Base-by-base conservation (phyloP, 1,139 yeast genomes). In the Magnusiomyces ingens region DNA sequence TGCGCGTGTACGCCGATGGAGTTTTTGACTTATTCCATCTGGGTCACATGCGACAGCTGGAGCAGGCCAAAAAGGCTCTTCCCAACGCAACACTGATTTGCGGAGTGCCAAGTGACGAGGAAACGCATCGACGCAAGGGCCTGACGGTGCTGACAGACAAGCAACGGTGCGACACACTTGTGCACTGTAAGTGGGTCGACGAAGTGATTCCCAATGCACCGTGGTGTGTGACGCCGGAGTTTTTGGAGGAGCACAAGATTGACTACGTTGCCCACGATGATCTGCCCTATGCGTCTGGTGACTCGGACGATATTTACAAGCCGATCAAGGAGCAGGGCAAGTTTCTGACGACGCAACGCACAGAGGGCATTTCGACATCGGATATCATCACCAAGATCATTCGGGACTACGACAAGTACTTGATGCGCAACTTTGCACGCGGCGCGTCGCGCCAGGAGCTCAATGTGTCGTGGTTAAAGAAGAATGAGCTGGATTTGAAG, bases 251-350 rank as follows among this genome's bases (percentile, higher is more conserved):
- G 63, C 96, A 93, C 71, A 75, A 82, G 54, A 89, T 93, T 60
- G 99, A 93, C 69, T 93, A 89, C 65, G 97, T 93, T 55, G 99
- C 99, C 2, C 99, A 93, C 70, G 99, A 93, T 71, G 99, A 93
- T 69, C 74, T 90, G 60, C 99, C 99, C 0, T 93, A 93, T 68
- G 96, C 89, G 0, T 84, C 94, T 32, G 81, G 81, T 15, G 96
- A 85, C 57, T 77, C 83, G 48, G 97, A 88, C 67, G 99, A 93
- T 68, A 90, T 93, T 53, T 93, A 93, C 72, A 83, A 81, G 67
- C 96, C 97, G 12, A 85, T 93, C 64, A 93, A 94, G 67, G 87
- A 85, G 66, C 76, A 75, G 67, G 99, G 99, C 1, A 87, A 80
- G 84, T 93, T 93, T 64, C 75, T 94, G 61, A 85, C 95, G 8